Conservation (phyloP, 2,329 filamentous ascomycete genomes). For the Plenodomus tracheiphilus region DNA sequence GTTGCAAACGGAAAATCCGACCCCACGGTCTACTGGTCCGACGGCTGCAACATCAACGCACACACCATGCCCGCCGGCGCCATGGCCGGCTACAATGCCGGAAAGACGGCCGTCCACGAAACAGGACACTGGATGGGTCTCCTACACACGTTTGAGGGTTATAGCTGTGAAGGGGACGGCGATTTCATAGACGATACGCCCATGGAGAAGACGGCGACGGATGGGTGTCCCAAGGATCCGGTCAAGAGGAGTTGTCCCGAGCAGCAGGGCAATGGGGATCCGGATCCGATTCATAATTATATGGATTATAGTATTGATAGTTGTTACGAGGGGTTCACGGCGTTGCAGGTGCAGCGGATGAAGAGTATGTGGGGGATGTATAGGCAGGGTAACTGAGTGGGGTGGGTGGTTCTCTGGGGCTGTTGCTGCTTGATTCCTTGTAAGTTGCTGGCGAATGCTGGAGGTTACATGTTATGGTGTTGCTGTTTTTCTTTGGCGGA, state of each 20-base stretch:
- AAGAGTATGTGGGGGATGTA: conserved; percentile 55
- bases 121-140: conserved; percentile 54
- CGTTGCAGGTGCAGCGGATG: conserved; percentile 55
- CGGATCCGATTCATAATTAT: conserved; percentile 61
- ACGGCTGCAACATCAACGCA: conserved; percentile 62
- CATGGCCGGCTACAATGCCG: conserved; percentile 54
- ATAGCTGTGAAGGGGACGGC: conserved; percentile 49
- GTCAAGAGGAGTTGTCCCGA: conserved; percentile 56
- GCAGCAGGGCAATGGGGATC: conserved; percentile 37
- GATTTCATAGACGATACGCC: conserved; percentile 53
- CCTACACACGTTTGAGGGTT: conserved; percentile 53
- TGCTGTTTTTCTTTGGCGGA: background rate
- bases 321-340: conserved; percentile 59
- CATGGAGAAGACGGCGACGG: conserved; percentile 50
- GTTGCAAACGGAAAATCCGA: conserved; percentile 46
- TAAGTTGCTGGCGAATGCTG: background rate
- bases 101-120: conserved; percentile 54
- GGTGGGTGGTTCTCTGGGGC: background rate
- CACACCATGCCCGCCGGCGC: conserved; percentile 59
- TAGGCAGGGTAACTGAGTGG: conserved; percentile 38
- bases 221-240: conserved; percentile 56
- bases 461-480: background rate
- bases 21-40: conserved; percentile 51
- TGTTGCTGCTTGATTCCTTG: background rate
- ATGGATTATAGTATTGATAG: conserved; percentile 63